phyloP scores from a whole-genome alignment of 441 rosid species.

The Populus hybrid region DNA sequence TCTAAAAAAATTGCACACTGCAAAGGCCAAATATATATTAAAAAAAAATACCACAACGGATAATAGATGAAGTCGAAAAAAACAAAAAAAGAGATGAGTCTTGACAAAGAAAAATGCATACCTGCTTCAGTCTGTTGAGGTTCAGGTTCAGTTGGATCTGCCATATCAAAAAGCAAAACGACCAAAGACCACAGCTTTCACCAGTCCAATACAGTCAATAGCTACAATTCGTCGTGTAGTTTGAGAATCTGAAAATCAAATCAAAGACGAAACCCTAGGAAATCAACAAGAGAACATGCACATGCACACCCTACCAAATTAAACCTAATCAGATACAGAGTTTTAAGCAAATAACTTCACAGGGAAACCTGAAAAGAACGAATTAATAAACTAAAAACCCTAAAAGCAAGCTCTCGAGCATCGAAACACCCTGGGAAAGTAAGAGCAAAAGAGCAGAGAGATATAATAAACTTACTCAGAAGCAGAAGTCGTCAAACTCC shows the following conservation, averaged over 20 bases:
- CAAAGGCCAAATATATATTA: conserved; percentile 11
- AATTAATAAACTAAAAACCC: no score
- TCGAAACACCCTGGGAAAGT: not conserved
- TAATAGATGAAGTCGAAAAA: not conserved
- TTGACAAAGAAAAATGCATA: not conserved
- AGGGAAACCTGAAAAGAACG: not conserved
- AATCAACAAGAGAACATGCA: not conserved
- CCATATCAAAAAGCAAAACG: not conserved
- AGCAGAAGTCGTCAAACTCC: not conserved
- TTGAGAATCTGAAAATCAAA: not conserved
- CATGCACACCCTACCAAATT: not conserved
- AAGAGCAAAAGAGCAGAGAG: not conserved
- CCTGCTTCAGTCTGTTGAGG: not conserved
- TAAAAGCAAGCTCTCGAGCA: not conserved
- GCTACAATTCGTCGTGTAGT: not conserved
- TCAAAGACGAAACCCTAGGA: not conserved
- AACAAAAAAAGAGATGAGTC: not conserved
- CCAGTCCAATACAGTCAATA: not conserved
- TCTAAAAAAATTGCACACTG: conserved; percentile 81
- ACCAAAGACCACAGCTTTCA: not conserved
- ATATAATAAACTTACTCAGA: not conserved
- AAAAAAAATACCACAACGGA: not conserved
- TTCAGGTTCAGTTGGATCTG: not conserved
- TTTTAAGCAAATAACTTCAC: not conserved
- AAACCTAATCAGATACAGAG: not conserved